phyloP scores from a whole-genome alignment of 331 rosid species.

The Malus hybrid region DNA sequence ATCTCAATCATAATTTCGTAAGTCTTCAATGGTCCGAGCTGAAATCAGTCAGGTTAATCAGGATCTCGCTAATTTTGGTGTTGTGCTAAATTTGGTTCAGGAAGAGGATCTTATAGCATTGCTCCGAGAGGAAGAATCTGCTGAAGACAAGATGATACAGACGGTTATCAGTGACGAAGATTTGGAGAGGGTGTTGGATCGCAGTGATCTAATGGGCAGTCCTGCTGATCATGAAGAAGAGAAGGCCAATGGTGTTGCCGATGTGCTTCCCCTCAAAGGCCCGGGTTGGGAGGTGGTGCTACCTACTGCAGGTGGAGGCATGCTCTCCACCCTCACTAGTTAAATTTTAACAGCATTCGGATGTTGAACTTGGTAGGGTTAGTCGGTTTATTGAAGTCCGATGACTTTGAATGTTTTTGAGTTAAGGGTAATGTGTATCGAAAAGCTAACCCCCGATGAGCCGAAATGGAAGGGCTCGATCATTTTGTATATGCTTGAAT shows the following conservation, averaged over 20 bases:
- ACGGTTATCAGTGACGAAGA: slow-evolving; percentile 62
- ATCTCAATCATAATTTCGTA: neutral
- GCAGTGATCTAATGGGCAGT: slow-evolving; percentile 57
- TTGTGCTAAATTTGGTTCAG: slow-evolving; percentile 15
- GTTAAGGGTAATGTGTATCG: too few relatives aligned
- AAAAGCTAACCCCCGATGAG: neutral
- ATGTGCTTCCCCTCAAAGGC: slow-evolving; percentile 46
- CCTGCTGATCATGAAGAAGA: slow-evolving; percentile 6
- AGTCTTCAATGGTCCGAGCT: neutral
- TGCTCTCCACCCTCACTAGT: slow-evolving; percentile 82
- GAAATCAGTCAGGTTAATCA: neutral
- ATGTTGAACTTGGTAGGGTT: neutral
- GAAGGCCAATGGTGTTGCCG: slow-evolving; percentile 2
- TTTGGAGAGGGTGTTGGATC: slow-evolving; percentile 67
- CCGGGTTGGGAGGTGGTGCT: slow-evolving; percentile 99
- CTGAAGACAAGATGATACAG: slow-evolving; percentile 75
- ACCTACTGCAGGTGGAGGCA: slow-evolving; percentile 65
- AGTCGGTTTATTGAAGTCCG: neutral
- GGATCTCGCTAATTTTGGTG: neutral
- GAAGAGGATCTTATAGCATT: slow-evolving; percentile 63
- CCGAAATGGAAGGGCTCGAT: neutral
- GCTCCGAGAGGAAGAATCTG: slow-evolving; percentile 69
- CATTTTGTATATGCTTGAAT: neutral
- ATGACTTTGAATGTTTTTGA: neutral
- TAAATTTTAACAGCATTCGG: slow-evolving; percentile 4